Percentiles rank a stretch among this genome's conserved stretches.
phyloP scores from a whole-genome alignment of 305 asterid species.

The Solanum aculeatissimum region DNA sequence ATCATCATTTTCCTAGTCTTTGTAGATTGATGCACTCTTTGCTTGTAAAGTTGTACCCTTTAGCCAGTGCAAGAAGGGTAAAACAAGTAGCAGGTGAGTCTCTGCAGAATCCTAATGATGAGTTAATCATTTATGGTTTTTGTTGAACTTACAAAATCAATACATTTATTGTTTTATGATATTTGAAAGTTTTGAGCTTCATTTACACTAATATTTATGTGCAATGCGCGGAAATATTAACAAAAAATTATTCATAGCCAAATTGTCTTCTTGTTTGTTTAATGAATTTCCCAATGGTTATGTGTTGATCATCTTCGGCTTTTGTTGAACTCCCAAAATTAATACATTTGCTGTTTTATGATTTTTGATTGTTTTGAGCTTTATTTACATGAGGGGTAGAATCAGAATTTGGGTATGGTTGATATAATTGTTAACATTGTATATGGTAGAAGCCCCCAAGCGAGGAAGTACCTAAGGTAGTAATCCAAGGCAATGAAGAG shows the following conservation, averaged over 20 bases:
- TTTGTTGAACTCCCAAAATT: neutral
- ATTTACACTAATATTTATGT: neutral
- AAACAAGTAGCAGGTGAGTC: slow-evolving; percentile 33
- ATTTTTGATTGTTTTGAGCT: neutral
- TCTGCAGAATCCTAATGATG: neutral
- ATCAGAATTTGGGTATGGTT: neutral
- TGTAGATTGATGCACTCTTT: slow-evolving; percentile 39
- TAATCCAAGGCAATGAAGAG: neutral
- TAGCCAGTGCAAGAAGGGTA: slow-evolving; percentile 33
- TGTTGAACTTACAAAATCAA: neutral
- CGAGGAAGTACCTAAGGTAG: neutral
- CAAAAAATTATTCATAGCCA: neutral
- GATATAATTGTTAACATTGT: neutral
- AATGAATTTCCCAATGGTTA: neutral
- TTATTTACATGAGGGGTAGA: neutral
- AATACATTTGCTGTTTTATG: neutral
- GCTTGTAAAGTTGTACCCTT: slow-evolving; percentile 36
- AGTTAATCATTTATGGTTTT: neutral
- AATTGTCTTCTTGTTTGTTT: neutral
- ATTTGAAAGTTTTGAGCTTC: neutral
- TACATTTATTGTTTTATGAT: neutral
- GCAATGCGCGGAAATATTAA: neutral
- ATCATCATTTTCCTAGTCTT: slow-evolving; percentile 40
- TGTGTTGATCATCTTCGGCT: neutral
- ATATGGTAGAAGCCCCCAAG: neutral